Base-by-base conservation (phyloP, 2,329 filamentous ascomycete genomes). In the Gaeumannomyces tritici region DNA sequence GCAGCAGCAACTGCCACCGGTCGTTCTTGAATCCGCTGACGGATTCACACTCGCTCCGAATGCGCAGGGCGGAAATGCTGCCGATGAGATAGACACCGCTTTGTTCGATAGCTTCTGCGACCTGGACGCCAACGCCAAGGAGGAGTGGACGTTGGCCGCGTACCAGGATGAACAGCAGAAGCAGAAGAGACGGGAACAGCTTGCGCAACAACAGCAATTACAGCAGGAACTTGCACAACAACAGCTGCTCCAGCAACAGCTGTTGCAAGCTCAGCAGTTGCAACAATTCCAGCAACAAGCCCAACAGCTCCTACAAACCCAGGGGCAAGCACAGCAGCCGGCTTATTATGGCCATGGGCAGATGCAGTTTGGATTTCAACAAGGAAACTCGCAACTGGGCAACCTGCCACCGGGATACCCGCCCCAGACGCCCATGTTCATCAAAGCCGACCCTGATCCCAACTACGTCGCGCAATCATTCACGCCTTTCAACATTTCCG, bases 401-500 rank as follows among this genome's bases (percentile, higher is more conserved):
- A 51, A n/a, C 5, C 21, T 51, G 42, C 21, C 21, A 9, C 21
- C 18, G 42, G 42, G 42, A 9, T 51, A 51, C 42, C 18, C 7
- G 21, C 13, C 56, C 18, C 59, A 62, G 27, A 62, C 62, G 31
- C 47, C 56, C 18, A 60, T 59, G 54, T 60, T 62, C 64, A 62
- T 62, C 64, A 62, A 67, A 12, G 55, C 59, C 27, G 57, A 65
- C 24, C 28, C 33, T 21, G 61, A 62, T 35, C 51, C 63, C 8
- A 63, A 51, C 59, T 29, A 33, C 47, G 54, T 42, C 66, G 58
- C 64, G 61, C 47, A 68, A 65, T 55, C 60, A 63, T n/a, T 61
- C 28, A 66, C 67, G n/a, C 66, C 63, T 26, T 26, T 65, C 29
- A 67, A 75, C 59, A 70, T 73, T 33, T 76, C 76, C 3, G 75